Conservation (phyloP, 1,284 basidiomycete genomes). For the Kalmanozyma brasiliensis region DNA sequence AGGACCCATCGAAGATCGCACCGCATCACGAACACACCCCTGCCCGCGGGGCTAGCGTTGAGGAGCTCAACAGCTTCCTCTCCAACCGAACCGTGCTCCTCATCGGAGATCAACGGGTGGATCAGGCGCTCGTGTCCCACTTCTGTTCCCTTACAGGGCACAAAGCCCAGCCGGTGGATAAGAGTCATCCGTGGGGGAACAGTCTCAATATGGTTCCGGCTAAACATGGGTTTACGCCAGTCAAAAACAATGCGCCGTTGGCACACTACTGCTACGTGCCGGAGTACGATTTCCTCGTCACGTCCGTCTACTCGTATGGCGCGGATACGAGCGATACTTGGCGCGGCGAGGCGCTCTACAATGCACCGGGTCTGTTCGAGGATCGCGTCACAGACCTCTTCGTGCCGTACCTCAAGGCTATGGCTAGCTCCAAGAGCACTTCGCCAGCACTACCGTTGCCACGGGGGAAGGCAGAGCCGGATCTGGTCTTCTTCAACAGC, state of each 20-base stretch:
- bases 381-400: slow-evolving; percentile 66
- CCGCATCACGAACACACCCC: slow-evolving; percentile 27
- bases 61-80: slow-evolving; percentile 58
- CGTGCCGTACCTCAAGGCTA: slow-evolving; percentile 57
- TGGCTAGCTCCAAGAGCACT: slow-evolving; percentile 20
- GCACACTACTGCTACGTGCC: slow-evolving; percentile 69
- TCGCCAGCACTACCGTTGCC: slow-evolving; percentile 45
- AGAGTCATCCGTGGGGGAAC: slow-evolving; percentile 62
- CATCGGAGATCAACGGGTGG: slow-evolving; percentile 68
- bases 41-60: slow-evolving; percentile 9
- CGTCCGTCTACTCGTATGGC: slow-evolving; percentile 68
- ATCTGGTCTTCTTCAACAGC: slow-evolving; percentile 67
- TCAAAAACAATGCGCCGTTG: slow-evolving; percentile 60
- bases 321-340: slow-evolving; percentile 67
- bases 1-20: slow-evolving; percentile 37
- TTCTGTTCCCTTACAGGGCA: slow-evolving; percentile 68
- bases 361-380: slow-evolving; percentile 67
- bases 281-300: slow-evolving; percentile 67
- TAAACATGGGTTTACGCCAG: slow-evolving; percentile 42
- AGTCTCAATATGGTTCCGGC: slow-evolving; percentile 46
- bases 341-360: slow-evolving; percentile 63
- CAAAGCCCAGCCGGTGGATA: slow-evolving; percentile 62
- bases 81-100: slow-evolving; percentile 68
- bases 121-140: slow-evolving; percentile 67
- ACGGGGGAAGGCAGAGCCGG: slow-evolving; percentile 60